These are phyloP conservation scores for Leucogyrophana mollusca DNA, from an alignment of 768 basidiomycete genomes.

Conservation along the genomic window DNA sequence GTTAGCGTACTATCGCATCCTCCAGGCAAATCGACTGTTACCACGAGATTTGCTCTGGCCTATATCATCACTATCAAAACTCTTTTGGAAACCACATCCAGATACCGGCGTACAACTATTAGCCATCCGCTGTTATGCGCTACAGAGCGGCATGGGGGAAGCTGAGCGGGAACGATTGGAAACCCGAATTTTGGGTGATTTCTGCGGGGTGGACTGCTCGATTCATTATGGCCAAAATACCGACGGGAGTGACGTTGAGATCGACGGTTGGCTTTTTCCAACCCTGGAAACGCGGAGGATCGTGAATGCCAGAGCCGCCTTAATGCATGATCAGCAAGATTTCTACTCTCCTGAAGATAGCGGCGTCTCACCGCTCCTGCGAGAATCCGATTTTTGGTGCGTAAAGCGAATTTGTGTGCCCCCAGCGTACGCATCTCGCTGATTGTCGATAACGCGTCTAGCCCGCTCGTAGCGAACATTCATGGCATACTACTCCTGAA, in stretches of 20 bases:
- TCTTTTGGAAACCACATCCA: constrained; percentile 51
- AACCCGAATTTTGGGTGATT: constrained; percentile 55
- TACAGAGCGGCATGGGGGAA: constrained; percentile 79
- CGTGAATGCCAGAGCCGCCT: constrained; percentile 43
- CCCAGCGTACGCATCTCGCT: too few species aligned
- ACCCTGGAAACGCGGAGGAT: constrained; percentile 66
- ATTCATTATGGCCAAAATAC: constrained; percentile 53
- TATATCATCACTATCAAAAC: constrained; percentile 35
- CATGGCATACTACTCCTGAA: constrained; percentile 69
- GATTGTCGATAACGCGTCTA: too few species aligned
- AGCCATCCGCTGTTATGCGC: constrained; percentile 75
- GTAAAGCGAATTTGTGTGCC: constrained; percentile 14
- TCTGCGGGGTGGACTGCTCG: constrained; percentile 57
- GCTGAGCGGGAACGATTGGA: constrained; percentile 69
- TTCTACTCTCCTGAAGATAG: constrained; percentile 45
- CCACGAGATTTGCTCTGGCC: constrained; percentile 66
- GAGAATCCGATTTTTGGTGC: constrained; percentile 56
- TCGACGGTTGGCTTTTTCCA: constrained; percentile 86
- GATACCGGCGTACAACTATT: constrained; percentile 67
- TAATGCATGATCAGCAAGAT: constrained; percentile 39
- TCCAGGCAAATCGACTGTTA: constrained; percentile 70
- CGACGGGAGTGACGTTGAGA: constrained; percentile 41
- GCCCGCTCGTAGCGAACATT: constrained; percentile 57
- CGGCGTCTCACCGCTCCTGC: constrained; percentile 33
- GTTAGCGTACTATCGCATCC: constrained; percentile 78